Conservation (phyloP, 2,329 filamentous ascomycete genomes). For the Colletotrichum aenigma region DNA sequence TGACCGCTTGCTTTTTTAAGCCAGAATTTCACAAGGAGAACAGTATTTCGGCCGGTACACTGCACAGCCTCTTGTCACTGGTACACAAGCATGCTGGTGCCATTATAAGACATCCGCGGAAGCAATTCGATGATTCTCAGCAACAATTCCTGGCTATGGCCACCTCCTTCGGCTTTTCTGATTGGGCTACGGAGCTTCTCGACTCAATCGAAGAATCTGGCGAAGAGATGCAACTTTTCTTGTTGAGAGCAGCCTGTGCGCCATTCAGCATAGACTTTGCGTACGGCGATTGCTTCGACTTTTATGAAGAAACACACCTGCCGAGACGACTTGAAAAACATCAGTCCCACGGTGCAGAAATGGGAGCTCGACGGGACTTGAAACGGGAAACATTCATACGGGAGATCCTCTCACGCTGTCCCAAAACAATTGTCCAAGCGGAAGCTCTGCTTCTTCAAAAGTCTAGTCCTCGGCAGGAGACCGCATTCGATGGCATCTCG, state of each 20-base stretch:
- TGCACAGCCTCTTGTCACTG: neutral
- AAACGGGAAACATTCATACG: neutral
- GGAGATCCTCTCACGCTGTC: neutral
- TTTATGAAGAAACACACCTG: accelerated
- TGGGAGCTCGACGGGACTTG: neutral
- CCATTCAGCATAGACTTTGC: neutral
- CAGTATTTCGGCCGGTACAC: neutral
- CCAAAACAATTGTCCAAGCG: accelerated
- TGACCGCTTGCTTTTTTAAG: neutral
- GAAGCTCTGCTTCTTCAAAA: accelerated
- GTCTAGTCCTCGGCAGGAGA: too few relatives aligned
- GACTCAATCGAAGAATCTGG: neutral
- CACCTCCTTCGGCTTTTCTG: neutral
- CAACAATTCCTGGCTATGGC: neutral
- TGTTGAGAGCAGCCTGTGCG: neutral
- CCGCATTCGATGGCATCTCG: accelerated
- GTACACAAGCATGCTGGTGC: accelerated
- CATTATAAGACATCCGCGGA: neutral
- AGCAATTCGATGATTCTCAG: neutral
- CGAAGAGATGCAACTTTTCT: neutral
- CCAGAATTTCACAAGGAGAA: neutral
- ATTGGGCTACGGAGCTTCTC: neutral
- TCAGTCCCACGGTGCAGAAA: accelerated
- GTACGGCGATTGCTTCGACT: neutral
- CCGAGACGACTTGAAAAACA: neutral